Conservation (phyloP, 768 basidiomycete genomes). For the Russula abietina region DNA sequence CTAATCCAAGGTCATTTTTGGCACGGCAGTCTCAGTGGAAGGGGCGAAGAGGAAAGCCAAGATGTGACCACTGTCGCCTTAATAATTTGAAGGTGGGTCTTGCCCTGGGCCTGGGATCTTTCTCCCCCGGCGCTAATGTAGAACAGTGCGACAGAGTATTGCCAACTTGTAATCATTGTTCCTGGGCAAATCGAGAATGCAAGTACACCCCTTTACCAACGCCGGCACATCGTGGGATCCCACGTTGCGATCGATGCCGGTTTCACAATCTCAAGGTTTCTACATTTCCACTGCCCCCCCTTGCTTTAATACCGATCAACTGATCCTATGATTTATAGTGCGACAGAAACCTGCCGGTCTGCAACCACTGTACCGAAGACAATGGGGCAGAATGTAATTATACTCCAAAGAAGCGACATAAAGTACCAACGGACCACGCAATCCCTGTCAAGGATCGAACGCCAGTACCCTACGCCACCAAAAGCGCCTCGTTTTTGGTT, state of each 20-base stretch:
- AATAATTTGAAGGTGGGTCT: conserved; percentile 63
- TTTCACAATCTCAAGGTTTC: conserved; percentile 59
- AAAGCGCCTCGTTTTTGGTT: conserved; percentile 45
- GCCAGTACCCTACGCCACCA: conserved; percentile 38
- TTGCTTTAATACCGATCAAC: conserved; percentile 10
- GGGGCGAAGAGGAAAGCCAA: conserved; percentile 65
- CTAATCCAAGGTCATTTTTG: conserved; percentile 61
- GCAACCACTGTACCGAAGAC: conserved; percentile 58
- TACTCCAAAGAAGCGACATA: conserved; percentile 65
- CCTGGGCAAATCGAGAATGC: conserved; percentile 58
- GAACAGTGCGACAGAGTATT: conserved; percentile 62
- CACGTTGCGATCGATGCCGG: conserved; percentile 67
- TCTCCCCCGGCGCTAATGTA: conserved; percentile 19
- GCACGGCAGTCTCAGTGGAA: conserved; percentile 70
- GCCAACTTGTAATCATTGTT: conserved; percentile 67
- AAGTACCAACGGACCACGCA: conserved; percentile 42
- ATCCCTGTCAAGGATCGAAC: conserved; percentile 34
- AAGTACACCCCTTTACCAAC: conserved; percentile 69
- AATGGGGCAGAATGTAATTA: conserved; percentile 58
- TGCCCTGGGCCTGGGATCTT: not conserved
- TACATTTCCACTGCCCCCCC: conserved; percentile 5
- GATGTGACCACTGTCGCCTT: conserved; percentile 66
- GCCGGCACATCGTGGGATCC: conserved; percentile 69
- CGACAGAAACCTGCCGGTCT: conserved; percentile 64
- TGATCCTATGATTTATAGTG: conserved; percentile 39